These are phyloP conservation scores for Kodamaea sagamina DNA, from an alignment of 805 yeast species.

Conservation along the genomic window DNA sequence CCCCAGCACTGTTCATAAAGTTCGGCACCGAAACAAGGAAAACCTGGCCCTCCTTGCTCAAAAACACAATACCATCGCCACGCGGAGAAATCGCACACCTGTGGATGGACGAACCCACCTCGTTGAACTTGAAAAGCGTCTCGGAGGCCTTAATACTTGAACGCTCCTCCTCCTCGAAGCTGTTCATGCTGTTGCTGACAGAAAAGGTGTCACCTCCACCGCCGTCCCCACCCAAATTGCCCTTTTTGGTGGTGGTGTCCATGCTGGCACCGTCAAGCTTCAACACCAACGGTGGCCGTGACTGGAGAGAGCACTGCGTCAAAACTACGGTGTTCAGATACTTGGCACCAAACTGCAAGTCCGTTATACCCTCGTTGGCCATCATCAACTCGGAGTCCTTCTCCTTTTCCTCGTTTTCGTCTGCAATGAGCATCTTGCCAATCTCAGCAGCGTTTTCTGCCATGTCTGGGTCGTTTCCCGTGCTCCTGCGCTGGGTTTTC, in stretches of 20 bases:
- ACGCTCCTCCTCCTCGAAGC: slow-evolving; percentile 23
- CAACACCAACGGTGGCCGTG: slow-evolving; percentile 34
- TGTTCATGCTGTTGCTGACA: slow-evolving; percentile 24
- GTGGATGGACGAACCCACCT: slow-evolving; percentile 80
- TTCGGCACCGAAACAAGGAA: slow-evolving; percentile 67
- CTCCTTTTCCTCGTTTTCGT: slow-evolving; percentile 12
- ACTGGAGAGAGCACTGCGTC: slow-evolving; percentile 40
- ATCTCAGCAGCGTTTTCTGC: not conserved
- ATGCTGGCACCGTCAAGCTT: slow-evolving; percentile 50
- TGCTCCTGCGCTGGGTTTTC: slow-evolving; percentile 5
- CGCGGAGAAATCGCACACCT: slow-evolving; percentile 76
- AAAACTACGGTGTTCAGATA: slow-evolving; percentile 37
- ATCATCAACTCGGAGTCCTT: slow-evolving; percentile 38
- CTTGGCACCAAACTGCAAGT: slow-evolving; percentile 54
- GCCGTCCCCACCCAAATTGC: slow-evolving; percentile 7
- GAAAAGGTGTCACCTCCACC: slow-evolving; percentile 16
- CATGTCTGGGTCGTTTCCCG: slow-evolving; percentile 1
- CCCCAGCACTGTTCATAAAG: slow-evolving; percentile 19
- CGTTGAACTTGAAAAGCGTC: slow-evolving; percentile 58
- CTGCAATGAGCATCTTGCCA: slow-evolving; percentile 3
- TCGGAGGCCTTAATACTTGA: slow-evolving; percentile 31
- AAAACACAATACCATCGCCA: slow-evolving; percentile 80
- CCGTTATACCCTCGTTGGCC: slow-evolving; percentile 90
- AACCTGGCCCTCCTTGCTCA: slow-evolving; percentile 77
- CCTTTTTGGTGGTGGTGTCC: slow-evolving; percentile 28